phyloP scores from a whole-genome alignment of 192 early-diverging fungal genomes.

The Rhizoclosmatium globosum region DNA sequence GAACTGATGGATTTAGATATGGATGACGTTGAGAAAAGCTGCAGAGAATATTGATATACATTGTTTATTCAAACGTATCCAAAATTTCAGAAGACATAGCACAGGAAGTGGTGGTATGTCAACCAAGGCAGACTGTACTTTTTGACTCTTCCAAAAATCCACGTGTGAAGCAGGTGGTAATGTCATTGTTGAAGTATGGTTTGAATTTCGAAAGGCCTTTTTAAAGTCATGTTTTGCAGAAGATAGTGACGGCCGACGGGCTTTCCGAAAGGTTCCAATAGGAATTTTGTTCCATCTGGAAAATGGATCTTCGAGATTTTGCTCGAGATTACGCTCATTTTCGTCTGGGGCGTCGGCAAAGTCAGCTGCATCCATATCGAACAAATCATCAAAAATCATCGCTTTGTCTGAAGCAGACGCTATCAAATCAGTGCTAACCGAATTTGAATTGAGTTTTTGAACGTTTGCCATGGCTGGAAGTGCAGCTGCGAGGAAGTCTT shows the following conservation, averaged over 20 bases:
- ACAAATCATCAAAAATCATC: slow-evolving; percentile 18
- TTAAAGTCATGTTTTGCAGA: slow-evolving; percentile 12
- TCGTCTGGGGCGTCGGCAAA: neutral
- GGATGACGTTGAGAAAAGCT: slow-evolving; percentile 13
- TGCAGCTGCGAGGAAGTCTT: slow-evolving; percentile 10
- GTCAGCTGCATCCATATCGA: slow-evolving; percentile 27
- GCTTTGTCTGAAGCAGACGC: neutral
- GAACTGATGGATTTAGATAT: slow-evolving; percentile 11
- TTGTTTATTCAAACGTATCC: neutral
- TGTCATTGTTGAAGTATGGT: slow-evolving; percentile 13
- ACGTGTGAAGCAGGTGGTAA: neutral
- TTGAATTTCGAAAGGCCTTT: slow-evolving; percentile 22
- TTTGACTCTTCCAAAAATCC: neutral
- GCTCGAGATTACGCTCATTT: neutral
- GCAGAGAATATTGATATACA: neutral
- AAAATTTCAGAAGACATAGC: neutral
- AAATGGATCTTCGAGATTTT: slow-evolving; percentile 16
- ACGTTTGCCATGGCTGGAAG: slow-evolving; percentile 3
- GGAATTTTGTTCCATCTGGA: slow-evolving; percentile 44
- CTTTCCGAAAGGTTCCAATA: slow-evolving; percentile 45
- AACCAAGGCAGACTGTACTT: neutral
- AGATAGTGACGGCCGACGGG: slow-evolving; percentile 13
- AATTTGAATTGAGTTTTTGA: slow-evolving; percentile 3
- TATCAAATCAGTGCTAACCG: neutral
- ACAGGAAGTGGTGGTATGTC: slow-evolving; percentile 7